These are phyloP conservation scores for Schizosaccharomyces cryophilus DNA, from an alignment of 805 yeast species.

Conservation along the genomic window DNA sequence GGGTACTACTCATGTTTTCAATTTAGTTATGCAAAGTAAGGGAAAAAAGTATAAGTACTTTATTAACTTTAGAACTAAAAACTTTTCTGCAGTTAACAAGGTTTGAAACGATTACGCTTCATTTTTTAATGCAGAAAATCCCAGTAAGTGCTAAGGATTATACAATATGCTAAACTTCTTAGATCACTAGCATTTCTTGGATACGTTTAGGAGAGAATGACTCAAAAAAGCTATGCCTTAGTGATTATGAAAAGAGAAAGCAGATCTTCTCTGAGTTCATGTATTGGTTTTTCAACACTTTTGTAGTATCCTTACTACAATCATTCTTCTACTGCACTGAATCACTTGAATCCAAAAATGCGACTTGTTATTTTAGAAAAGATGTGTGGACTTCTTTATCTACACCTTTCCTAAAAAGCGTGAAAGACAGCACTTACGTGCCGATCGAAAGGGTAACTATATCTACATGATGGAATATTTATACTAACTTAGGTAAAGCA, in stretches of 20 bases:
- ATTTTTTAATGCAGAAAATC: neutral
- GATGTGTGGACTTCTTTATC: conserved; percentile 26
- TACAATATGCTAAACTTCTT: neutral
- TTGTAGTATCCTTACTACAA: conserved; percentile 24
- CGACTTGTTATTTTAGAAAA: conserved; percentile 30
- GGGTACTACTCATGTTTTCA: neutral
- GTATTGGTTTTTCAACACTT: conserved; percentile 29
- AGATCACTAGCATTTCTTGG: neutral
- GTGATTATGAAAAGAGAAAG: conserved; percentile 20
- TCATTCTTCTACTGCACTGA: conserved; percentile 48
- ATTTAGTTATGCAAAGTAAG: too few relatives aligned
- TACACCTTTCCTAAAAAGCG: conserved; percentile 19
- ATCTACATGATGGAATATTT: neutral
- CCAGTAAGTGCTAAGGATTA: neutral
- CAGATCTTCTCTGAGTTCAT: conserved; percentile 21
- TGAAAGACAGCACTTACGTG: conserved; percentile 5
- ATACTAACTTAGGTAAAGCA: too few relatives aligned
- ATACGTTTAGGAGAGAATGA: neutral
- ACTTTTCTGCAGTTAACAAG: neutral
- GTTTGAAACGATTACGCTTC: neutral
- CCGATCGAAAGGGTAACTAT: neutral
- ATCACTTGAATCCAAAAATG: conserved; percentile 17
- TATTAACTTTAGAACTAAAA: neutral
- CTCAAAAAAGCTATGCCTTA: conserved; percentile 8
- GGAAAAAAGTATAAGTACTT: too few relatives aligned